A percentile compares a stretch with the other conserved stretches of the same genome.
These are phyloP conservation scores for Leccinum insolens DNA, from an alignment of 1,284 basidiomycete genomes.

Conservation along the genomic window DNA sequence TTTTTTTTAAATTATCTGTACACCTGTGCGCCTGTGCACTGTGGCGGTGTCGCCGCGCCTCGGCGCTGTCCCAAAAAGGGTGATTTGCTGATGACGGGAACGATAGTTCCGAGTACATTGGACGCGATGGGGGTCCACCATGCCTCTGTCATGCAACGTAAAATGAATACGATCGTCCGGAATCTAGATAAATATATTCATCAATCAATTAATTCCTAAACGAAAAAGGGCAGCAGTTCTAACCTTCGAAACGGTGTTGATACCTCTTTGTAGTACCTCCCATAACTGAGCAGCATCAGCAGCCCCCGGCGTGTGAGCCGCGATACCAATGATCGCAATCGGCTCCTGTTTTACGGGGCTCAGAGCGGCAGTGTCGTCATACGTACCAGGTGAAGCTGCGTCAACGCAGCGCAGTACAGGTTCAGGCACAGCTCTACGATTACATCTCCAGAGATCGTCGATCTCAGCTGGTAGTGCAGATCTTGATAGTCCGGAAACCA, in stretches of 20 bases:
- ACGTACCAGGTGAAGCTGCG: conserved; percentile 27
- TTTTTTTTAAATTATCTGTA: too few species aligned
- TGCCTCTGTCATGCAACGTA: conserved; percentile 12
- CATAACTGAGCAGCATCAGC: conserved; percentile 35
- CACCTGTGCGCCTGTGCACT: too few species aligned
- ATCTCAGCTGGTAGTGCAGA: conserved; percentile 49
- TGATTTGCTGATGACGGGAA: too few species aligned
- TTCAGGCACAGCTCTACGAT: conserved; percentile 37
- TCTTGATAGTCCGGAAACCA: conserved; percentile 50
- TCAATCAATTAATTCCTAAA: conserved; percentile 9
- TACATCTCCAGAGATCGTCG: conserved; percentile 48
- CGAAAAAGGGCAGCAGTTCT: conserved; percentile 10
- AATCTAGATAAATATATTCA: conserved; percentile 43
- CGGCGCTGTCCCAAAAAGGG: too few species aligned
- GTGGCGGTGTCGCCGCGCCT: too few species aligned
- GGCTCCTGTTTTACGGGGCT: conserved; percentile 45
- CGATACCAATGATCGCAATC: conserved; percentile 74
- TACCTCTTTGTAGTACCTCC: too few species aligned
- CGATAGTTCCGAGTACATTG: too few species aligned
- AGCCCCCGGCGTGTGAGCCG: conserved; percentile 65
- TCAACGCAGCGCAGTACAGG: conserved; percentile 33
- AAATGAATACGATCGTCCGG: conserved; percentile 59
- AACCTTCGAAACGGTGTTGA: conserved; percentile 45
- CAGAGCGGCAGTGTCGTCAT: background rate
- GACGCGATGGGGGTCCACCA: too few species aligned